phyloP scores from a whole-genome alignment of 2,329 filamentous ascomycete species.

The Phyllosticta citriasiana region DNA sequence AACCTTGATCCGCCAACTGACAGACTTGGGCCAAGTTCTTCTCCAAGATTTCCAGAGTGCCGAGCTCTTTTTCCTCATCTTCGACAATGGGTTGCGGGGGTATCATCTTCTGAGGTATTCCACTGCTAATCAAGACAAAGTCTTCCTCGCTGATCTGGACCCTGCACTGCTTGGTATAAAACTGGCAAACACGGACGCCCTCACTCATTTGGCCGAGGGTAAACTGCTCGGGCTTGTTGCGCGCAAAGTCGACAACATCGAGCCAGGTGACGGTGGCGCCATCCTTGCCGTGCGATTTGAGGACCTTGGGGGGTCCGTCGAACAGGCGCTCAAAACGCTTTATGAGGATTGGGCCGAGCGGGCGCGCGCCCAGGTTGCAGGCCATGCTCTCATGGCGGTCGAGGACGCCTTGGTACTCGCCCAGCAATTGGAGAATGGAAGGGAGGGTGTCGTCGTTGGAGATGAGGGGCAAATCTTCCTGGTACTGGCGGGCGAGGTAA shows the following conservation, averaged over 20 bases:
- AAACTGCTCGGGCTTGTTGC: conserved; percentile 70
- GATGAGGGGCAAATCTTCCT: conserved; percentile 52
- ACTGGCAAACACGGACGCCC: conserved; percentile 65
- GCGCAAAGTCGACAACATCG: conserved; percentile 76
- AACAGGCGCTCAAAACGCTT: conserved; percentile 82
- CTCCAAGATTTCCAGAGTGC: conserved; percentile 74
- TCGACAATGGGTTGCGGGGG: conserved; percentile 73
- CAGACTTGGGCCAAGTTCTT: conserved; percentile 66
- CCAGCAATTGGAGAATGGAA: conserved; percentile 61
- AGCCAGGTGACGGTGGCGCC: conserved; percentile 64
- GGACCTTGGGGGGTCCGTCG: conserved; percentile 63
- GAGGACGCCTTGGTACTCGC: conserved; percentile 75
- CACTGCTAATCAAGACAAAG: conserved; percentile 72
- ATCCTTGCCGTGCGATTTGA: conserved; percentile 52
- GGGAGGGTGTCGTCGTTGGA: conserved; percentile 60
- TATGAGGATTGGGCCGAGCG: conserved; percentile 71
- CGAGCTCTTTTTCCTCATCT: conserved; percentile 77
- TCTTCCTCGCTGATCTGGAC: conserved; percentile 85
- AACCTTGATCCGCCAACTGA: conserved; percentile 68
- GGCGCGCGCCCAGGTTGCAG: conserved; percentile 72
- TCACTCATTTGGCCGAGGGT: conserved; percentile 58
- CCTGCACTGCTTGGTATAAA: conserved; percentile 68
- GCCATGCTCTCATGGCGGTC: conserved; percentile 81
- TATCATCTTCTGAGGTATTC: conserved; percentile 72
- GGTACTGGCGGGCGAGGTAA: conserved; percentile 54